phyloP scores from a whole-genome alignment of 192 early-diverging fungal genomes.

The Backusella australiensis region DNA sequence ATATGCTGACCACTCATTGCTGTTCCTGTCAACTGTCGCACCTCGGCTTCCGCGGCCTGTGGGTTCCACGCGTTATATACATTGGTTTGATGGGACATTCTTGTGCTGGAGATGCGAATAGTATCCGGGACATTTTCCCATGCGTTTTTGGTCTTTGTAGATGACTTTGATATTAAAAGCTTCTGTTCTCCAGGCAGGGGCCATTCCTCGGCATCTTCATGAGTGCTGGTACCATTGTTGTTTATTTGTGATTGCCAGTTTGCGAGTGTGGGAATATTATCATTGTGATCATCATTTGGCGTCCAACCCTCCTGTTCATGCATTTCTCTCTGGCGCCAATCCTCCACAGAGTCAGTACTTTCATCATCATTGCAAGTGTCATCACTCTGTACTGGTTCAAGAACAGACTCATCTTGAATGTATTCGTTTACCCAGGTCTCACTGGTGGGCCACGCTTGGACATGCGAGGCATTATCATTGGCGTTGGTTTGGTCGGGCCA shows the following conservation, averaged over 20 bases:
- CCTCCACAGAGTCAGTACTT: not conserved
- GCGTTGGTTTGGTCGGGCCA: not conserved
- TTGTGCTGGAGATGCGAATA: not conserved
- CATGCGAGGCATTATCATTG: not conserved
- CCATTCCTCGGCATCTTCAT: not conserved
- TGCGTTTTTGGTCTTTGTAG: not conserved
- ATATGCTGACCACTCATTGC: not conserved
- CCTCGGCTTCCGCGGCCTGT: not conserved
- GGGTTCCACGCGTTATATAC: not conserved
- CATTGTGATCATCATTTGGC: not conserved
- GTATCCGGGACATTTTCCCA: not conserved
- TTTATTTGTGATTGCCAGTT: not conserved
- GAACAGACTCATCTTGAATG: not conserved
- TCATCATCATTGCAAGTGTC: not conserved
- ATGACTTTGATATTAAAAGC: not conserved
- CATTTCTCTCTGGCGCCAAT: not conserved
- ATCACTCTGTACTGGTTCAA: not conserved
- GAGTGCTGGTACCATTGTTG: not conserved
- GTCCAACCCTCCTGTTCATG: not conserved
- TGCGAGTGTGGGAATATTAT: not conserved
- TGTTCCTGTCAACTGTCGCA: not conserved
- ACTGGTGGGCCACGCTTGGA: not conserved
- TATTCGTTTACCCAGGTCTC: not conserved
- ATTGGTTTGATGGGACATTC: not conserved
- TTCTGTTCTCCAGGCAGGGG: not conserved